Evolutionary conservation across 2,329 filamentous ascomycete species (phyloP), one percentile per base, ranked within the genome.

Genomic region (Penicillium polonicum): DNA sequence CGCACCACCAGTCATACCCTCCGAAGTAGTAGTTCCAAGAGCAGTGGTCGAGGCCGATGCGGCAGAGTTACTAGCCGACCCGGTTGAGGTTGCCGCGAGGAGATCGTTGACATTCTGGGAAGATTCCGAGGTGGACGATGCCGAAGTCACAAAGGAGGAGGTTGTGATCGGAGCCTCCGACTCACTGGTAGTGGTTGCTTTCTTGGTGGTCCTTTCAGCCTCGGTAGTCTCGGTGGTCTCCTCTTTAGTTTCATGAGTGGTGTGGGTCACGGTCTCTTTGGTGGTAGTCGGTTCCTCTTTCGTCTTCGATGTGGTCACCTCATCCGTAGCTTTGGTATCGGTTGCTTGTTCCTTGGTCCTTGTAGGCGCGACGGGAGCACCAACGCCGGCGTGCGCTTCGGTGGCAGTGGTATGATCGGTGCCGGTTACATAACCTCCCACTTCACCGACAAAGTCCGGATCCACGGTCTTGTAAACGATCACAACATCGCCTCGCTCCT

Each of bases 391-490:
- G 9, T 58, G 60, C 17, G 44, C 35, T 12, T 55, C 25, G 15
- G 57, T 51, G n/a, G 58, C 53, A n/a, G 65, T 58, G 29, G 63
- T 36, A 46, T 57, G 44, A 27, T 66, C 27, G 39, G 55, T 39
- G 68, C 57, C 21, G 10, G 81, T 82, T 15, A 73, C 72, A 64
- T 79, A 82, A 58, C 79, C 80, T 55, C 73, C 80, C 59, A 83
- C 72, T 2, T 75, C 74, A 27, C 81, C 82, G 17, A 74, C 71
- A 62, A 84, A 85, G 39, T 83, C 84, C 53, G 79, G 75, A 23
- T 76, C 65, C 31, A 80, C 75, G 0, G 83, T 85, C 45, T 83
- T 76, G 68, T 84, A 82, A 42, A 85, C 76, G 41, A 82, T 70
- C 13, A 61, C 58, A 15, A 69, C 57, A 58, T 58, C 48, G 33